Evolutionary conservation across 2,329 filamentous ascomycete genomes (phyloP).

Genomic region (Cryphonectria nitschkei): DNA sequence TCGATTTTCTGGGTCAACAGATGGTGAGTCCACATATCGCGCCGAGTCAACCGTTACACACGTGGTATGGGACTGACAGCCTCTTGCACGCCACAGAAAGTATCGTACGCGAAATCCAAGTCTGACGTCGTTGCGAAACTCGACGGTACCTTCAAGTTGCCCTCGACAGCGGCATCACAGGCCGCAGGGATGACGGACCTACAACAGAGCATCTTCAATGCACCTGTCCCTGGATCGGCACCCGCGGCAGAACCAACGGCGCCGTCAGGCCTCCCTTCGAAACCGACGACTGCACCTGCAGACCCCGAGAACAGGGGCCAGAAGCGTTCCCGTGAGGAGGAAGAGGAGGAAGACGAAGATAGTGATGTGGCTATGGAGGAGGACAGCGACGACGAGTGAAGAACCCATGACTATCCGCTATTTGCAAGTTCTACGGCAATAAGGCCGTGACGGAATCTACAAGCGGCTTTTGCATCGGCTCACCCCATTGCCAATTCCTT

Average conservation of each 20-base stretch:
- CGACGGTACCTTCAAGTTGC: conserved; percentile 83
- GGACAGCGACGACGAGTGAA: conserved; percentile 71
- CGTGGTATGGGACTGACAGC: not conserved
- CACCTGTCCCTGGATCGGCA: conserved; percentile 57
- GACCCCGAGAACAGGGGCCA: conserved; percentile 63
- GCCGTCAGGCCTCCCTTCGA: conserved; percentile 48
- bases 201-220: conserved; percentile 81
- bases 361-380: conserved; percentile 70
- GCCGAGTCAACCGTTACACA: not conserved
- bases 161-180: conserved; percentile 53
- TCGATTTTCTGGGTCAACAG: conserved; percentile 80
- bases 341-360: conserved; percentile 65
- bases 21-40: conserved; percentile 65
- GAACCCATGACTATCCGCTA: conserved; percentile 16
- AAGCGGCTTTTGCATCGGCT: conserved; percentile 28
- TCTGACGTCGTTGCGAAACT: conserved; percentile 89
- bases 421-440: conserved; percentile 8
- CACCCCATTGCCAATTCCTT: conserved; percentile 62
- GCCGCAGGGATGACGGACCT: conserved; percentile 70
- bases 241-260: conserved; percentile 44
- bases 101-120: conserved; percentile 87
- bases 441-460: not conserved
- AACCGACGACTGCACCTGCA: conserved; percentile 54
- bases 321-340: conserved; percentile 74
- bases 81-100: conserved; percentile 62